A percentile compares a stretch with the other conserved stretches of the same genome.
Conservation (phyloP, 1,284 basidiomycete genomes). For the Leccinum griseonigrum region DNA sequence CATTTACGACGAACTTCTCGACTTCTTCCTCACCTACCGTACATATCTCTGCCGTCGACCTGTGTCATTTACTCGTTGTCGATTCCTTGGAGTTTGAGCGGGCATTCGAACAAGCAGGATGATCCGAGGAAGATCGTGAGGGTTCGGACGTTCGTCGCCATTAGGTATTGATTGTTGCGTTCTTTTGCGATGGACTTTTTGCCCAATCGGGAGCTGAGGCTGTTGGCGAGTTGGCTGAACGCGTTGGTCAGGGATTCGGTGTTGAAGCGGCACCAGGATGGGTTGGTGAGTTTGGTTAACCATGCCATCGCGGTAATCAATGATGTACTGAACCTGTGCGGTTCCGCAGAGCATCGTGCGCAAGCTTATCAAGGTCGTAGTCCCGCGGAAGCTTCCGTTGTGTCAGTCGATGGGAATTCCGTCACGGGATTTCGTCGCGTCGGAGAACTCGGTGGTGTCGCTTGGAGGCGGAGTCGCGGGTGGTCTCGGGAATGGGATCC, state of each 20-base stretch:
- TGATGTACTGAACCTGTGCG: constrained; percentile 8
- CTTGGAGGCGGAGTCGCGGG: constrained; percentile 31
- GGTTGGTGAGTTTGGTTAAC: constrained; percentile 50
- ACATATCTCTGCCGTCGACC: constrained; percentile 75
- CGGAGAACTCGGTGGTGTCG: constrained; percentile 43
- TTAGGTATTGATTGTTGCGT: constrained; percentile 83
- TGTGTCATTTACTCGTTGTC: constrained; percentile 74
- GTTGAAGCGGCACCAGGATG: constrained; percentile 62
- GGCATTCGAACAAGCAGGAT: constrained; percentile 51
- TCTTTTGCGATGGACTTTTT: constrained; percentile 83
- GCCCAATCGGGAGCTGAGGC: constrained; percentile 63
- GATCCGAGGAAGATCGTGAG: constrained; percentile 75
- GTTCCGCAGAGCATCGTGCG: constrained; percentile 64
- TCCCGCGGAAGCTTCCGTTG: constrained; percentile 58
- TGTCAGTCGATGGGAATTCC: constrained; percentile 72
- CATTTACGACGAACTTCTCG: constrained; percentile 78
- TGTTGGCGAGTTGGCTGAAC: constrained; percentile 76
- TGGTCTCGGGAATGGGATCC: constrained; percentile 53
- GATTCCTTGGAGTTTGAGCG: constrained; percentile 82
- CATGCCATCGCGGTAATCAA: background rate
- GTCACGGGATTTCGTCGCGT: constrained; percentile 54
- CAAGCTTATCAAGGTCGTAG: constrained; percentile 75
- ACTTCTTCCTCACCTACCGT: constrained; percentile 88
- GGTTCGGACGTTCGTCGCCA: constrained; percentile 82
- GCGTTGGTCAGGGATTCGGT: constrained; percentile 65